A percentile compares a stretch with the other conserved stretches of the same genome.
phyloP scores from a whole-genome alignment of 805 yeast species.

The Myxozyma kluyveri region DNA sequence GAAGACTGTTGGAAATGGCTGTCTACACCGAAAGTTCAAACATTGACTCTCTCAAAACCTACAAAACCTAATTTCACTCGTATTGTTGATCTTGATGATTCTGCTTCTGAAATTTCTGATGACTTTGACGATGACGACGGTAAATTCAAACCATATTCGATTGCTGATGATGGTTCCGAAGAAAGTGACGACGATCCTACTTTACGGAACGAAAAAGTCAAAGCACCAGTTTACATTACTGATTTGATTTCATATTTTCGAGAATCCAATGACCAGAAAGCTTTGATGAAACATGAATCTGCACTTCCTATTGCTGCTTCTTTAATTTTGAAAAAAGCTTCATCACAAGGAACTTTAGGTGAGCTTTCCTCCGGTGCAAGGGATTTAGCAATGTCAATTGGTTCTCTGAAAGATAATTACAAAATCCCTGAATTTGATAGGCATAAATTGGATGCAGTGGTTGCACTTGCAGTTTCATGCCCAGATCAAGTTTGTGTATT shows the following conservation, averaged over 20 bases:
- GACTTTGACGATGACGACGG: slow-evolving; percentile 35
- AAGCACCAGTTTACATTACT: slow-evolving; percentile 65
- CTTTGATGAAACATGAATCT: slow-evolving; percentile 48
- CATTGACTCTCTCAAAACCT: neutral
- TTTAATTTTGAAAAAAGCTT: slow-evolving; percentile 62
- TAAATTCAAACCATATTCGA: slow-evolving; percentile 33
- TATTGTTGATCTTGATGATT: no score
- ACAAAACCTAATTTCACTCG: neutral
- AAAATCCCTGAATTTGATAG: slow-evolving; percentile 61
- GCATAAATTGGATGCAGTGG: slow-evolving; percentile 60
- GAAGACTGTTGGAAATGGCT: slow-evolving; percentile 18
- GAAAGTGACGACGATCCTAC: slow-evolving; percentile 58
- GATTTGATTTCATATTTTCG: slow-evolving; percentile 62
- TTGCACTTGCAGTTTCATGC: slow-evolving; percentile 58
- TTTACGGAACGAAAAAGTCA: slow-evolving; percentile 40
- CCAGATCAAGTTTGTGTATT: slow-evolving; percentile 46
- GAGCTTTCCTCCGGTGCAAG: slow-evolving; percentile 62
- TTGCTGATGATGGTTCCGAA: slow-evolving; percentile 40
- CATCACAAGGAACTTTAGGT: slow-evolving; percentile 43
- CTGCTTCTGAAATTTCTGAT: slow-evolving; percentile 1
- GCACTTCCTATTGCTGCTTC: slow-evolving; percentile 56
- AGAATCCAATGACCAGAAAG: slow-evolving; percentile 44
- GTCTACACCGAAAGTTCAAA: slow-evolving; percentile 22
- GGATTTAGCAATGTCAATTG: slow-evolving; percentile 50
- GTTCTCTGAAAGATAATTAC: slow-evolving; percentile 56